These are phyloP conservation scores for Fomitopsis betulina DNA, from an alignment of 1,284 basidiomycete genomes.

Conservation along the genomic window DNA sequence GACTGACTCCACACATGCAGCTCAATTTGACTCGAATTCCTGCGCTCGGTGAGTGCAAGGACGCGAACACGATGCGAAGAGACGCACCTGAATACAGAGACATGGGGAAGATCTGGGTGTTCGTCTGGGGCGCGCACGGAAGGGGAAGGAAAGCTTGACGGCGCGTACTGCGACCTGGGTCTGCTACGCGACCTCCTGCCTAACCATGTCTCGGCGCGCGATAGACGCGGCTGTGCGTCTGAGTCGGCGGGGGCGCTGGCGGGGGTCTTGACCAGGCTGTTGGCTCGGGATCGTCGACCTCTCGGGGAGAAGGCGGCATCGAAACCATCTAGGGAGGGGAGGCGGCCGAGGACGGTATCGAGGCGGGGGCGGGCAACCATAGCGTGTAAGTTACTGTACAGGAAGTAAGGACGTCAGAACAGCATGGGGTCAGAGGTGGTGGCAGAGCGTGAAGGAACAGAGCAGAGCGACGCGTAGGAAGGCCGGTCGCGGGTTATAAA, in stretches of 20 bases:
- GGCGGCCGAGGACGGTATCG: not conserved
- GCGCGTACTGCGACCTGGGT: slow-evolving; percentile 1
- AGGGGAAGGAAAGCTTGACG: slow-evolving; percentile 9
- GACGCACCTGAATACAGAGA: slow-evolving; percentile 29
- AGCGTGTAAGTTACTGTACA: not conserved
- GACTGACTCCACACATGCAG: slow-evolving; percentile 57
- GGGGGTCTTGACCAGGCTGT: not conserved
- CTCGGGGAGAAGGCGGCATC: not conserved
- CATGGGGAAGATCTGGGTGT: slow-evolving; percentile 19
- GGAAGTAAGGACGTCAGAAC: not conserved
- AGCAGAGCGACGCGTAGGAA: not conserved
- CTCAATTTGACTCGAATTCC: slow-evolving; percentile 44
- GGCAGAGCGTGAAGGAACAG: not conserved
- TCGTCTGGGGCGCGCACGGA: slow-evolving; percentile 3
- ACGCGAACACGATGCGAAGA: not conserved
- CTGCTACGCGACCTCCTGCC: slow-evolving; percentile 3
- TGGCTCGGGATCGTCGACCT: not conserved
- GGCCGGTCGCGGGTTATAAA: not conserved
- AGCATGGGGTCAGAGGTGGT: not conserved
- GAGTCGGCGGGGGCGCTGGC: not conserved
- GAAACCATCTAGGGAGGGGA: not conserved
- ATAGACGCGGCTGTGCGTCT: not conserved
- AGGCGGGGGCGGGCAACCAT: not conserved
- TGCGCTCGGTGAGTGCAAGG: not conserved
- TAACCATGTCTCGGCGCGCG: not conserved